phyloP scores from a whole-genome alignment of 257 asterid species.

The Jacaranda copaia region DNA sequence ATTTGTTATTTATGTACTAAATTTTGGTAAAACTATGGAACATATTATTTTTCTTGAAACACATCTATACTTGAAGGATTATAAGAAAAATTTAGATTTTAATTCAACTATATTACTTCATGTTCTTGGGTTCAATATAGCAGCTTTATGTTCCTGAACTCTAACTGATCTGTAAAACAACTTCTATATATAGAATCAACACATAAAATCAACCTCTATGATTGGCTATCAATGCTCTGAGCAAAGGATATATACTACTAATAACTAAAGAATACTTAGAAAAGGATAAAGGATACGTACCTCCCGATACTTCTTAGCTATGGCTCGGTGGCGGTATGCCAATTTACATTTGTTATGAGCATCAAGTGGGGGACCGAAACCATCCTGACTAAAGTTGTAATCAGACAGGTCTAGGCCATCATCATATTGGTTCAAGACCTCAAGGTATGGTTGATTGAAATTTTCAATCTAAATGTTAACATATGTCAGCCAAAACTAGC shows the following conservation, averaged over 20 bases:
- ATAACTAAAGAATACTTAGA: conserved; percentile 4
- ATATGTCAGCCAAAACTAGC: conserved; percentile 31
- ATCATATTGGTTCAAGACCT: conserved; percentile 66
- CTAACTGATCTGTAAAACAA: background rate
- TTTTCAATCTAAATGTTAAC: conserved; percentile 65
- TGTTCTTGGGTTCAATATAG: background rate
- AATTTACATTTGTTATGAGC: conserved; percentile 68
- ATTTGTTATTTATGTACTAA: no score
- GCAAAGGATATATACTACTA: background rate
- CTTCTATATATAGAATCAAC: conserved; percentile 1
- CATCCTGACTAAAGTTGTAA: conserved; percentile 75
- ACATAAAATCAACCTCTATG: background rate
- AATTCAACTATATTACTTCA: conserved; percentile 13
- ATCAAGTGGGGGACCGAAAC: conserved; percentile 68
- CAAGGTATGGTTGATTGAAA: conserved; percentile 83
- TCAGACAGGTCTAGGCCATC: conserved; percentile 77
- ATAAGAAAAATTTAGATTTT: background rate
- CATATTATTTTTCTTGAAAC: no score
- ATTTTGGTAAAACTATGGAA: no score
- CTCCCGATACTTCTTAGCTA: conserved; percentile 82
- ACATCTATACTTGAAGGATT: no score
- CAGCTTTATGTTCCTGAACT: background rate
- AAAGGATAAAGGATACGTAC: conserved; percentile 44
- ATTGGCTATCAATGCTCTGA: background rate
- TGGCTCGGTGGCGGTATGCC: conserved; percentile 77